Conservation (phyloP, 2,329 filamentous ascomycete species). For the Epichloe hybrida region DNA sequence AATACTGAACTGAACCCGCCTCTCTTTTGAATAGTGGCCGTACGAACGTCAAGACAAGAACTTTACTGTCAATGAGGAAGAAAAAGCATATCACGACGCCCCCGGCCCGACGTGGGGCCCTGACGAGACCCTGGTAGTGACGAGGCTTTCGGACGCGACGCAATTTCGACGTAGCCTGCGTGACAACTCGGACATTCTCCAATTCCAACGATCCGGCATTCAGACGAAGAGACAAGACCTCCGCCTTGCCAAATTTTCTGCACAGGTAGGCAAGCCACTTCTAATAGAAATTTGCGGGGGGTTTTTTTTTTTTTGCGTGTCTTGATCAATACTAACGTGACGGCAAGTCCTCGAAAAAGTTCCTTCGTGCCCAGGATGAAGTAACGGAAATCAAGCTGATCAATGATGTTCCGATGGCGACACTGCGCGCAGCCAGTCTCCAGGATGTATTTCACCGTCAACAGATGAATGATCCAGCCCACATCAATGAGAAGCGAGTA, state of each 20-base stretch:
- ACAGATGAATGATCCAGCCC: slow-evolving; percentile 29
- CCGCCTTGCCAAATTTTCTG: slow-evolving; percentile 48
- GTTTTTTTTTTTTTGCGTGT: not conserved
- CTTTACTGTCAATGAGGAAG: slow-evolving; percentile 47
- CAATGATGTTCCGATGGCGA: slow-evolving; percentile 47
- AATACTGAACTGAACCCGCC: slow-evolving; percentile 13
- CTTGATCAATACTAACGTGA: not conserved
- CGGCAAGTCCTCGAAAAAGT: slow-evolving; percentile 41
- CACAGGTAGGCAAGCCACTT: slow-evolving; percentile 27
- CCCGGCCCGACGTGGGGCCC: slow-evolving; percentile 71
- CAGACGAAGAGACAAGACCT: slow-evolving; percentile 52
- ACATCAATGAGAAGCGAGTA: slow-evolving; percentile 54
- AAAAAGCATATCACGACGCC: slow-evolving; percentile 56
- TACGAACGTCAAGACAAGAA: slow-evolving; percentile 69
- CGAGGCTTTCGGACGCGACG: slow-evolving; percentile 24
- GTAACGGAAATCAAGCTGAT: slow-evolving; percentile 39
- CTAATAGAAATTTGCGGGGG: not conserved
- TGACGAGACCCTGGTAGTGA: slow-evolving; percentile 57
- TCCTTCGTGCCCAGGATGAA: slow-evolving; percentile 40
- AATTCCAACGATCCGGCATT: slow-evolving; percentile 31
- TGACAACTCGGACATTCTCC: slow-evolving; percentile 17
- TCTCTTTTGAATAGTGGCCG: slow-evolving; percentile 52
- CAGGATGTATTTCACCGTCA: slow-evolving; percentile 28
- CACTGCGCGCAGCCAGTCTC: slow-evolving; percentile 25
- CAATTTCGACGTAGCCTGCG: slow-evolving; percentile 17